Base-by-base conservation (phyloP, 2,329 filamentous ascomycete species). In the Tricladium varicosporioides region DNA sequence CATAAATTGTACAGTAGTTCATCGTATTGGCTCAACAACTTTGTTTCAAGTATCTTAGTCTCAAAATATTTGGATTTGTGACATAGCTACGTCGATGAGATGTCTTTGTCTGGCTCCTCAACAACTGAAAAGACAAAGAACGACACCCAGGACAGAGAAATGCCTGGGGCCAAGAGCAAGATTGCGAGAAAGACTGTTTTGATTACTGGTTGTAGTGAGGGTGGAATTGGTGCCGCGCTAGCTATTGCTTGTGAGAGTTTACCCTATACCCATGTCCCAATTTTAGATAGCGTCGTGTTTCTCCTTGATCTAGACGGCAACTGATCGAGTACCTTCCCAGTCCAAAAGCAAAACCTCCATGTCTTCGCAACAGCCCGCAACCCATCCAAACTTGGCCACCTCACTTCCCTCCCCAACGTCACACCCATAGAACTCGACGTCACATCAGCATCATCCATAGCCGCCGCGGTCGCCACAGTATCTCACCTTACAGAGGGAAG, bases 281-380 rank as follows among this genome's bases (percentile, higher is more conserved):
- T 27, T 27, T 7, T 7, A 27, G 22, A 27, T 7, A 27, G 7
- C 22, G 22, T 27, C 22, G 22, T 27, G 22, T 27, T 27, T 27
- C 22, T 27, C 22, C 7, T 7, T 27, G 22, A 27, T 27, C 22
- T 27, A 27, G 22, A 27, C 22, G 22, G n/a, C n/a, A n/a, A 27
- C 22, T 27, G 22, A 27, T 27, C 7, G 22, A 27, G 22, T 27
- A 27, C 22, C 22, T 27, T 27, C 22, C 22, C 22, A 27, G 22
- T 75, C 52, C 70, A 72, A 56, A 54, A 51, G 2, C 60, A 64
- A 3, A 73, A 71, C 1, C 63, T 70, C 33, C 66, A 66, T 5
- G 74, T 76, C 27, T 72, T 73, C 54, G 74, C 73, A 0, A 73
- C 74, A 1, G 71, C 71, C 7, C 69, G 74, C 27, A 69, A 70